Evolutionary conservation across 2,329 filamentous ascomycete species (phyloP).

Genomic region (Leptographium procerum): DNA sequence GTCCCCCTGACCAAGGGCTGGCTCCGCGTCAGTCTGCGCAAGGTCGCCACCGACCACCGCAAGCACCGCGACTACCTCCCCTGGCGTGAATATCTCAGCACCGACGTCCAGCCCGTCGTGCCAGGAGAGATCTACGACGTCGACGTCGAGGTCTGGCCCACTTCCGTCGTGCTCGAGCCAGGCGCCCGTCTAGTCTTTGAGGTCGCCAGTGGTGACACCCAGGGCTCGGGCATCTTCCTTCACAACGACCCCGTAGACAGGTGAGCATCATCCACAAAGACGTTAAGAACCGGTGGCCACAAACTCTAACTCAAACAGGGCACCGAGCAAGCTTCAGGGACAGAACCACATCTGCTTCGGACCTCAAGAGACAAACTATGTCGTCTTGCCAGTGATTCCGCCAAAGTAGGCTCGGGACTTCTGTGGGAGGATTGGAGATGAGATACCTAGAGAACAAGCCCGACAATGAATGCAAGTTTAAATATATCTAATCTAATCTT

Average conservation of each 20-base stretch:
- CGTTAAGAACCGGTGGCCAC: too few species aligned
- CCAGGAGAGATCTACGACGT: conserved; percentile 44
- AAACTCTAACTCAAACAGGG: neutral
- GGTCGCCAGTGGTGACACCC: conserved; percentile 44
- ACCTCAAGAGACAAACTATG: conserved; percentile 34
- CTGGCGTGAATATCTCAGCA: conserved; percentile 45
- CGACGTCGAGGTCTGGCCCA: conserved; percentile 55
- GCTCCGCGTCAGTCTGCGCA: conserved; percentile 47
- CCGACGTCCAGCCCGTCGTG: conserved; percentile 42
- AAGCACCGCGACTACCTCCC: conserved; percentile 44
- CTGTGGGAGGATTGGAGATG: too few species aligned
- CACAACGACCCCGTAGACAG: conserved; percentile 39
- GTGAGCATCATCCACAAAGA: neutral
- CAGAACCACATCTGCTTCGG: conserved; percentile 43
- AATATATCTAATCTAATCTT: too few species aligned
- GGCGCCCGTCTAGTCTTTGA: conserved; percentile 45
- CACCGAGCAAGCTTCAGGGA: conserved; percentile 42
- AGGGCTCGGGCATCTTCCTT: conserved; percentile 45
- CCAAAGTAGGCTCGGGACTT: too few species aligned
- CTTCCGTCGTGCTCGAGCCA: conserved; percentile 40
- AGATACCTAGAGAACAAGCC: too few species aligned
- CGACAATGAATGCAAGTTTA: too few species aligned
- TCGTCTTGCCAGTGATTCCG: conserved; percentile 42
- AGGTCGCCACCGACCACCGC: conserved; percentile 36
- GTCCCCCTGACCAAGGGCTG: conserved; percentile 54